Base-by-base conservation (phyloP, 2,329 filamentous ascomycete genomes). In the Esteya vermicola region DNA sequence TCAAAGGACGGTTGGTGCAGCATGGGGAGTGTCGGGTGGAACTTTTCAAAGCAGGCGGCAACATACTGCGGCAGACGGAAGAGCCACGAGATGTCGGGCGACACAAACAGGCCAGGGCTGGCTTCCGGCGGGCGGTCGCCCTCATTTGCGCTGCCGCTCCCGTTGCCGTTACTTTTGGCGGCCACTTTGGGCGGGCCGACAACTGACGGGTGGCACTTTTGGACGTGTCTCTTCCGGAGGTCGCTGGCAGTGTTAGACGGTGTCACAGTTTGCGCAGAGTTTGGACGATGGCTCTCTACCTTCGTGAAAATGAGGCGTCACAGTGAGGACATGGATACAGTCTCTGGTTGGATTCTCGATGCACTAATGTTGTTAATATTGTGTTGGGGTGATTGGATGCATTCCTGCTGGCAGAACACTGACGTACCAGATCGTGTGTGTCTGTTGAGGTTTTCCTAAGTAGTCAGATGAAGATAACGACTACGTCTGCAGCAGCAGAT, bases 201-300 rank as follows among this genome's bases (percentile, higher is more conserved):
- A n/a, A n/a, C n/a, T n/a, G n/a, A n/a, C n/a, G n/a, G 20, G 33
- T 37, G 35, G 35, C 23, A 37, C 26, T 37, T 37, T 20, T 37
- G 14, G n/a, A 37, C 18, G 19, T 37, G 35, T 28, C 35, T 22
- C 25, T 37, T 37, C 14, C 35, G 4, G 4, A 37, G 19, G 13
- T 37, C 35, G 14, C 35, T 36, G 22, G 9, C 19, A 6, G 19
- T 34, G 33, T 12, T 12, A 27, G 23, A 27, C 12, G 14, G 6
- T 16, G 10, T 13, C 21, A 25, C 8, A 36, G 21, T 14, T 25
- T 6, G 12, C 8, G 13, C 4, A 10, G 9, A 16, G 34, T 6
- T 12, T 19, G 20, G 14, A 5, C 9, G 22, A 4, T 6, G 33
- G 3, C 20, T 7, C n/a, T 25, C 6, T 18, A 37, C 35, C 35